These are phyloP conservation scores for Colletotrichum limetticola DNA, from an alignment of 2,329 filamentous ascomycete genomes.

Conservation along the genomic window DNA sequence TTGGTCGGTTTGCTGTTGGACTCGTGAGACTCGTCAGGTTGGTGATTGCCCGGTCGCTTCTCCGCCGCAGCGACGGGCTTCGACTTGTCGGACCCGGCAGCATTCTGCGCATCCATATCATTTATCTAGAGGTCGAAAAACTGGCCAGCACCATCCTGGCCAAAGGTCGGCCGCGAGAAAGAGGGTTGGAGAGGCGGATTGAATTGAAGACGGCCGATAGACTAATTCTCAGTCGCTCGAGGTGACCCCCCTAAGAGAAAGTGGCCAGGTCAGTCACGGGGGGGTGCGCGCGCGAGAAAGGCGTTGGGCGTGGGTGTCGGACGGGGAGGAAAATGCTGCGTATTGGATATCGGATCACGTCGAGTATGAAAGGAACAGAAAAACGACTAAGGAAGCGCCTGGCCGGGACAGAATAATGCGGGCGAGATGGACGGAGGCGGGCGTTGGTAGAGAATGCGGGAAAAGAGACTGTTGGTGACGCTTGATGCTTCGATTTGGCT, in stretches of 20 bases:
- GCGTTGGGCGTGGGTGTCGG: slow-evolving; percentile 5
- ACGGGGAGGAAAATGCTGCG: background rate
- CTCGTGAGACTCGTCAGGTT: slow-evolving; percentile 39
- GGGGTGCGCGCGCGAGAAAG: slow-evolving; percentile 7
- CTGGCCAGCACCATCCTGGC: slow-evolving; percentile 70
- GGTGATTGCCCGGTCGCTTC: slow-evolving; percentile 48
- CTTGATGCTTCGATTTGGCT: slow-evolving; percentile 33
- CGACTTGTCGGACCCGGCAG: slow-evolving; percentile 70
- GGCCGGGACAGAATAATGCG: slow-evolving; percentile 25
- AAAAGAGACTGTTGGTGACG: slow-evolving; percentile 32
- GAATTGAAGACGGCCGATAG: slow-evolving; percentile 25
- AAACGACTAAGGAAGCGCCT: slow-evolving; percentile 35
- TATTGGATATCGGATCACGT: slow-evolving; percentile 19
- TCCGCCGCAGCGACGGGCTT: slow-evolving; percentile 67
- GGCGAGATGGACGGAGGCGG: slow-evolving; percentile 24
- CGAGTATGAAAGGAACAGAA: slow-evolving; percentile 25
- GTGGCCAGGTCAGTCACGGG: slow-evolving; percentile 31
- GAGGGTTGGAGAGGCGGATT: slow-evolving; percentile 20
- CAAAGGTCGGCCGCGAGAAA: slow-evolving; percentile 50
- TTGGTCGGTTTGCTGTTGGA: slow-evolving; percentile 25
- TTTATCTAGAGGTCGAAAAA: slow-evolving; percentile 63
- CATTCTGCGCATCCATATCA: slow-evolving; percentile 78
- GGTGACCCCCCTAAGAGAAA: slow-evolving; percentile 31
- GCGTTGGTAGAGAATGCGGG: slow-evolving; percentile 28
- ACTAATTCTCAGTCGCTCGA: slow-evolving; percentile 22